Evolutionary conservation across 495 filamentous ascomycete genomes (phyloP), one percentile per base, ranked within the genome.

Genomic region (Mytilinidion resinicola): DNA sequence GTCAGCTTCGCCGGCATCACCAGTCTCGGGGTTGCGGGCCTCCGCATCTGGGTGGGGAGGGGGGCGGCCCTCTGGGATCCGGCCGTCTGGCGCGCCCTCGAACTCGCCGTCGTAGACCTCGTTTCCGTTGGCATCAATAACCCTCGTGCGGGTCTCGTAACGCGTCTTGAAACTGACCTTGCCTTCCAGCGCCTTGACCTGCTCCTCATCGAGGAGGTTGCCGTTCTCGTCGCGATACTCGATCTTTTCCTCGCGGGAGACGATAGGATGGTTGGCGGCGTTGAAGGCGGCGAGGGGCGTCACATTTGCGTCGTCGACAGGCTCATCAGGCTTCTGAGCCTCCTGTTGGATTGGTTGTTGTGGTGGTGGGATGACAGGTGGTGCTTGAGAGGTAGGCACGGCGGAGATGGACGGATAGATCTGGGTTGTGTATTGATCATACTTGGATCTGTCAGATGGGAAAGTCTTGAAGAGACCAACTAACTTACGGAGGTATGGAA

Each of bases 141-240:
- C 71, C 44, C 88, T 83, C 15, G 91, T 95, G 55, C 87, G 80
- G 9, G 91, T 95, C 76, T 96, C 92, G 67, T 96, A 96, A 53
- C 85, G 84, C 8, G 93, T 98, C 71, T 92, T 85, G 74, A 97
- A 96, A 59, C 87, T 87, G 25, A 97, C 91, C 73, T 96, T 92
- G 64, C 92, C 93, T 65, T 87, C 79, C 25, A 98, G 82, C 1
- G 82, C 85, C 63, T 86, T 82, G 44, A 98, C 92, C 60, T 96
- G 82, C 64, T 87, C 84, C 59, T 88, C 84, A 63, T 92, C 77
- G 19, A 98, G 78, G 41, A 97, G 65, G 64, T 96, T 96, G 51
- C 93, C 93, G 61, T 95, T 77, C 69, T 97, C 89, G 69, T 98
- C 93, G 43, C 93, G 85, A 73, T 95, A 98, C 73, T 98, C 93